phyloP scores from a whole-genome alignment of 768 basidiomycete species.

The Tephrocybe sp. region DNA sequence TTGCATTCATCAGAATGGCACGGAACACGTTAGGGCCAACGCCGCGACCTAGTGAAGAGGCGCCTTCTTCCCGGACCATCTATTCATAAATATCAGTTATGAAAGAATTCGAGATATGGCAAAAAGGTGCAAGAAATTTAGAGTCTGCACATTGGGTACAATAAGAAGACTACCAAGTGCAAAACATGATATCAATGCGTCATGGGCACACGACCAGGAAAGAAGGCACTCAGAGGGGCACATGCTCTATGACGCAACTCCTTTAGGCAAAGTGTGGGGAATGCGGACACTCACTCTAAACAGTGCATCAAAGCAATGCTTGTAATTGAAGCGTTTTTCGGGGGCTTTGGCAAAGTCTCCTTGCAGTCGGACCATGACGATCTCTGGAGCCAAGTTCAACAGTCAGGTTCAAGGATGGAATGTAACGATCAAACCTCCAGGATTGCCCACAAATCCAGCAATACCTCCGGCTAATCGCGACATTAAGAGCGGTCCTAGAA shows the following conservation, averaged over 20 bases:
- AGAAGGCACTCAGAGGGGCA: conserved; percentile 17
- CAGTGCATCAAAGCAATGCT: conserved; percentile 84
- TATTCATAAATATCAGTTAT: conserved; percentile 24
- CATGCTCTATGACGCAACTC: conserved; percentile 10
- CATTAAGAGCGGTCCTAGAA: conserved; percentile 4
- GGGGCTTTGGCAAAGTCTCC: conserved; percentile 88
- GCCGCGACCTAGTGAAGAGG: conserved; percentile 72
- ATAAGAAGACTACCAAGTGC: no score
- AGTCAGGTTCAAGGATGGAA: not conserved
- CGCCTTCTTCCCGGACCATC: conserved; percentile 89
- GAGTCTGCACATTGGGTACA: not conserved
- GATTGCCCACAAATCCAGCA: conserved; percentile 87
- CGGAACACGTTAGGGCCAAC: conserved; percentile 84
- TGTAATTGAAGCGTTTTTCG: conserved; percentile 88
- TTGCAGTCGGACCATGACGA: conserved; percentile 86
- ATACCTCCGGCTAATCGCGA: conserved; percentile 67
- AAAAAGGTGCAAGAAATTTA: not conserved
- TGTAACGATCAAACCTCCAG: conserved; percentile 51
- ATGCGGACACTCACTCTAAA: conserved; percentile 58
- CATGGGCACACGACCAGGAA: conserved; percentile 15
- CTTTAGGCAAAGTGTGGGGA: conserved; percentile 11
- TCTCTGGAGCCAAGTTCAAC: conserved; percentile 40
- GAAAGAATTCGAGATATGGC: not conserved
- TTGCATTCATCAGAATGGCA: conserved; percentile 87
- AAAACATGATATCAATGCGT: not conserved